These are phyloP conservation scores for Penicillium fimorum DNA, from an alignment of 495 filamentous ascomycete species.

Conservation along the genomic window DNA sequence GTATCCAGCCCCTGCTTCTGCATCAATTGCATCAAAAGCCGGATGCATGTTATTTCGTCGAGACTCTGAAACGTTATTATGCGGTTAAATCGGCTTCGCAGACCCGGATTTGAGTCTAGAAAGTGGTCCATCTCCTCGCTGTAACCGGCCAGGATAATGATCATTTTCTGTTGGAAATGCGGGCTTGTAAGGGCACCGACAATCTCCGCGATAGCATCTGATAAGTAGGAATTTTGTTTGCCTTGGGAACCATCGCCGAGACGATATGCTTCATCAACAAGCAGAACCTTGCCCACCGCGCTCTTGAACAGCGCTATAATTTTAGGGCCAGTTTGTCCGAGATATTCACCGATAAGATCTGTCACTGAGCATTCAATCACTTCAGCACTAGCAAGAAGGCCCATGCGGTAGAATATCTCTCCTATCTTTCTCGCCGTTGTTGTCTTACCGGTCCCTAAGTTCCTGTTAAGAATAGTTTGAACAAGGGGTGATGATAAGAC, in stretches of 20 bases:
- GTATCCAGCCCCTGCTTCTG: not conserved
- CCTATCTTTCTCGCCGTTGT: slow-evolving; percentile 38
- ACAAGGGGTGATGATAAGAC: not conserved
- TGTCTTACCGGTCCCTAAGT: slow-evolving; percentile 46
- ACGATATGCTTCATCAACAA: slow-evolving; percentile 65
- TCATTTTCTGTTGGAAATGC: slow-evolving; percentile 52
- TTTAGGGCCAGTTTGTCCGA: slow-evolving; percentile 67
- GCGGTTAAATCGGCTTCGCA: slow-evolving; percentile 54
- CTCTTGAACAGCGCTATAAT: slow-evolving; percentile 55
- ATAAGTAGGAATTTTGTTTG: slow-evolving; percentile 36
- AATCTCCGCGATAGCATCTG: slow-evolving; percentile 61
- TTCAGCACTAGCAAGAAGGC: slow-evolving; percentile 32
- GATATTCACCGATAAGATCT: slow-evolving; percentile 41
- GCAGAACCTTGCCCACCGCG: slow-evolving; percentile 60
- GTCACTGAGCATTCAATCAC: slow-evolving; percentile 38
- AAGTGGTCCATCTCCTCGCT: slow-evolving; percentile 60
- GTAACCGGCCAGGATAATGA: slow-evolving; percentile 67
- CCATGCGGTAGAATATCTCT: slow-evolving; percentile 29
- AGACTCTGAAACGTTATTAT: slow-evolving; percentile 51
- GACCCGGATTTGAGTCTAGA: slow-evolving; percentile 55
- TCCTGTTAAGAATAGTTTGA: not conserved
- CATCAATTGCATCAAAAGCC: slow-evolving; percentile 32
- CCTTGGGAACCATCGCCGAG: slow-evolving; percentile 47
- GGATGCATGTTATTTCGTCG: slow-evolving; percentile 38
- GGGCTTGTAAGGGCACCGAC: slow-evolving; percentile 56